A percentile compares a stretch with the other conserved stretches of the same genome.
Conservation (phyloP, 2,329 filamentous ascomycete species). For the Huntiella bhutanensis region DNA sequence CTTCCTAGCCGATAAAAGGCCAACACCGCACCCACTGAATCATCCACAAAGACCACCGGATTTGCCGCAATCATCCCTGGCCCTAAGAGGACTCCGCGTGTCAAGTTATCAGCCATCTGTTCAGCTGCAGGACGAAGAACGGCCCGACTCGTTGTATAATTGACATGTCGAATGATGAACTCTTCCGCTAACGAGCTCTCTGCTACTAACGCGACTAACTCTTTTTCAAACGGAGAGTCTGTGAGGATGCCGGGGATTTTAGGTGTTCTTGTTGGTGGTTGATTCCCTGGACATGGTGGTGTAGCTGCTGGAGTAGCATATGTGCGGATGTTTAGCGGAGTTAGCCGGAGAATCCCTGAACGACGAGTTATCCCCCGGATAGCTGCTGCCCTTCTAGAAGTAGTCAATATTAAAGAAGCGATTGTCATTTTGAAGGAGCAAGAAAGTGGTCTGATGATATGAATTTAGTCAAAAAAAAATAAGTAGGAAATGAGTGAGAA, state of each 20-base stretch:
- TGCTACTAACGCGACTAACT: conserved; percentile 1
- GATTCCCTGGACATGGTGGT: neutral
- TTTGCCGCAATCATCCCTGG: conserved; percentile 5
- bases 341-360: neutral
- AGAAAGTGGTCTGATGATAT: neutral
- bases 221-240: conserved; percentile 2
- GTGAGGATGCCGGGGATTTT: conserved; percentile 1
- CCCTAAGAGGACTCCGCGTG: conserved; percentile 1
- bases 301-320: neutral
- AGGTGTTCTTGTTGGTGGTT: neutral
- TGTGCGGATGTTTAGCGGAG: neutral
- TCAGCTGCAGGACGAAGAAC: conserved; percentile 1
- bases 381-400: neutral
- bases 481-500: neutral
- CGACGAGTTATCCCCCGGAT: neutral
- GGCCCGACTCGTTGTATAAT: conserved; percentile 1
- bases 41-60: conserved; percentile 6
- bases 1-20: conserved; percentile 12
- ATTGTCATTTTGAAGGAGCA: neutral
- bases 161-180: conserved; percentile 1
- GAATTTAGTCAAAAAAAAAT: neutral
- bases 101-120: conserved; percentile 2
- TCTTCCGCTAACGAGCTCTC: neutral
- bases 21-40: conserved; percentile 1
- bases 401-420: neutral